Evolutionary conservation across 2,329 filamentous ascomycete genomes (phyloP).

Genomic region (Neonectria hederae): DNA sequence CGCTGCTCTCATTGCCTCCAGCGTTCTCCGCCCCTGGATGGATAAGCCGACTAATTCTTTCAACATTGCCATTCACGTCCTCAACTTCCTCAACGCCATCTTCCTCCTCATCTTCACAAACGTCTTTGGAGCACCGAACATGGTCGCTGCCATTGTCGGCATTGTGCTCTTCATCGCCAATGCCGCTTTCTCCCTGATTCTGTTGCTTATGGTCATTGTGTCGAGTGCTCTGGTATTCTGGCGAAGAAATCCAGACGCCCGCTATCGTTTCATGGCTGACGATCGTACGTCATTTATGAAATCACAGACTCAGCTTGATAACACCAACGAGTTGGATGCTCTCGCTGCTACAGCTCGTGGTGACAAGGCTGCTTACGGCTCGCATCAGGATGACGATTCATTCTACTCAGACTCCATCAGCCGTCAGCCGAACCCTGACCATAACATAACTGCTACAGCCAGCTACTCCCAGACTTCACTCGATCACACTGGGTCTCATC

Average conservation of each 20-base stretch:
- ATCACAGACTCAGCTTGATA: slow-evolving; percentile 81
- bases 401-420: not conserved
- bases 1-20: slow-evolving; percentile 77
- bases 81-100: slow-evolving; percentile 92
- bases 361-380: slow-evolving; percentile 65
- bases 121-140: slow-evolving; percentile 82
- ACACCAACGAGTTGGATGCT: slow-evolving; percentile 87
- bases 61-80: slow-evolving; percentile 88
- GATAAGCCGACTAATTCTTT: slow-evolving; percentile 97
- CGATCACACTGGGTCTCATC: not conserved
- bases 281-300: slow-evolving; percentile 98
- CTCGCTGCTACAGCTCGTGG: slow-evolving; percentile 90
- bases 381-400: not conserved
- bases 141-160: slow-evolving; percentile 88
- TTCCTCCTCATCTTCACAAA: slow-evolving; percentile 89
- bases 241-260: slow-evolving; percentile 93
- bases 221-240: slow-evolving; percentile 74
- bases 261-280: slow-evolving; percentile 95
- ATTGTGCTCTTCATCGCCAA: slow-evolving; percentile 91
- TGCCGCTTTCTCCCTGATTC: slow-evolving; percentile 81
- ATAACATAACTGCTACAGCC: not conserved
- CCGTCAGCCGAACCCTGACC: not conserved
- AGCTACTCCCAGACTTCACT: not conserved
- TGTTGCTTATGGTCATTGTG: slow-evolving; percentile 79
- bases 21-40: slow-evolving; percentile 91